phyloP scores from a whole-genome alignment of 495 filamentous ascomycete genomes.

The Neurospora sp. region DNA sequence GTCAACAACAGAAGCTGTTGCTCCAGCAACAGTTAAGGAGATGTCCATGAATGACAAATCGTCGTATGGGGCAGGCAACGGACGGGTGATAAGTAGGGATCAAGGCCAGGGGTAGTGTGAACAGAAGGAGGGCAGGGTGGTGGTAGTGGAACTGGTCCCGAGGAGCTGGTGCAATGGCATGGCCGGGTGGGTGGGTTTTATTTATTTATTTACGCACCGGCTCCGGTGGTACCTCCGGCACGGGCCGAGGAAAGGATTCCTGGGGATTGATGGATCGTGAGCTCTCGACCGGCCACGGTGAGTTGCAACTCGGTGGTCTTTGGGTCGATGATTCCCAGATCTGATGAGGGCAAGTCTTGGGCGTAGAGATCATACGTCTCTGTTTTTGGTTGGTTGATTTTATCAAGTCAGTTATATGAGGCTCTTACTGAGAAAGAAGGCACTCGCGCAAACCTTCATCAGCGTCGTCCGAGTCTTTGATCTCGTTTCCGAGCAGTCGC shows the following conservation, averaged over 20 bases:
- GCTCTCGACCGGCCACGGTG: constrained; percentile 55
- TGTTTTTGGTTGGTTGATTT: constrained; percentile 23
- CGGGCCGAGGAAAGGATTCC: constrained; percentile 67
- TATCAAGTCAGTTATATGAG: neutral
- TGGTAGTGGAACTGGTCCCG: neutral
- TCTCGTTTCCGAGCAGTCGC: constrained; percentile 5
- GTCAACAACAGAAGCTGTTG: neutral
- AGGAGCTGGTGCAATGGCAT: neutral
- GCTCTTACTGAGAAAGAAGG: neutral
- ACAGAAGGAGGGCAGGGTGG: neutral
- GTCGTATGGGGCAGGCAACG: neutral
- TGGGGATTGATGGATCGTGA: constrained; percentile 79
- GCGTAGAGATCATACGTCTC: constrained; percentile 84
- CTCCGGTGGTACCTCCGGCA: constrained; percentile 80
- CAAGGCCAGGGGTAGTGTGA: neutral
- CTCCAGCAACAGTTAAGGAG: neutral
- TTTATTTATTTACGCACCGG: constrained; percentile 43
- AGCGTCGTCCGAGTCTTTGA: constrained; percentile 2
- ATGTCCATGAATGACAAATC: neutral
- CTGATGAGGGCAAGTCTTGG: constrained; percentile 58
- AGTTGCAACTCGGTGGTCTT: constrained; percentile 55
- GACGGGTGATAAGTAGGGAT: neutral
- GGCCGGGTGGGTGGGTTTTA: neutral
- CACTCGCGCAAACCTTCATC: constrained; percentile 7
- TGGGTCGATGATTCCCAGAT: constrained; percentile 78